A percentile compares a stretch with the other conserved stretches of the same genome.
Evolutionary conservation across 2,329 filamentous ascomycete species (phyloP).

Genomic region (Aspergillus alliaceus): DNA sequence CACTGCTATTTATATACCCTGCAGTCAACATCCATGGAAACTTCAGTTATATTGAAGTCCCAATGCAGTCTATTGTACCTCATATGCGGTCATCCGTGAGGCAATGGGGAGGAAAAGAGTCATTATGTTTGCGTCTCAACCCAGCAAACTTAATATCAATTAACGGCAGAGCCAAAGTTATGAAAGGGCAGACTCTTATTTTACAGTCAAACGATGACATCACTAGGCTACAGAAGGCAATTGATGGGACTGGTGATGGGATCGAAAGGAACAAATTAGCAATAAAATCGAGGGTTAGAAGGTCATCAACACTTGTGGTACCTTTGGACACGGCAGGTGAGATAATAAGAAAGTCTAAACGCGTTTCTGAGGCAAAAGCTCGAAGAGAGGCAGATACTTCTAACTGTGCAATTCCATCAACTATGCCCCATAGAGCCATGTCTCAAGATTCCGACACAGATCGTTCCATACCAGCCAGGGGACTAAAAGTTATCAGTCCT

Average conservation of each 20-base stretch:
- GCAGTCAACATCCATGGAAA: neutral
- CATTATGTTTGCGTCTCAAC: conserved; percentile 6
- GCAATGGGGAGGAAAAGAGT: neutral
- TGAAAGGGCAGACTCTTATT: conserved; percentile 1
- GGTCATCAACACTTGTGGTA: conserved; percentile 16
- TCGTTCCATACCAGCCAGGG: neutral
- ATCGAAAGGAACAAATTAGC: neutral
- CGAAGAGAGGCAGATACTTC: neutral
- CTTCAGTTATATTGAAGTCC: conserved; percentile 11
- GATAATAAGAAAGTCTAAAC: conserved; percentile 4
- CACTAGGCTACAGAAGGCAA: conserved; percentile 2
- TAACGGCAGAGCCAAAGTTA: conserved; percentile 7
- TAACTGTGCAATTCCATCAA: neutral
- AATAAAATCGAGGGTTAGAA: neutral
- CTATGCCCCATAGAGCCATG: neutral
- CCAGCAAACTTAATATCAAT: conserved; percentile 1
- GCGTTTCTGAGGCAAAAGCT: neutral
- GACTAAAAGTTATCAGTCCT: neutral
- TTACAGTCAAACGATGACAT: conserved; percentile 12
- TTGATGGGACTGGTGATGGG: conserved; percentile 1
- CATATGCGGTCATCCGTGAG: neutral
- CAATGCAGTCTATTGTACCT: neutral
- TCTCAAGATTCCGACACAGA: neutral
- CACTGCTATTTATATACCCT: conserved; percentile 13
- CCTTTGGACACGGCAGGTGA: conserved; percentile 14